phyloP scores from a whole-genome alignment of 2,329 filamentous ascomycete genomes.

The Bipolaris bicolor region DNA sequence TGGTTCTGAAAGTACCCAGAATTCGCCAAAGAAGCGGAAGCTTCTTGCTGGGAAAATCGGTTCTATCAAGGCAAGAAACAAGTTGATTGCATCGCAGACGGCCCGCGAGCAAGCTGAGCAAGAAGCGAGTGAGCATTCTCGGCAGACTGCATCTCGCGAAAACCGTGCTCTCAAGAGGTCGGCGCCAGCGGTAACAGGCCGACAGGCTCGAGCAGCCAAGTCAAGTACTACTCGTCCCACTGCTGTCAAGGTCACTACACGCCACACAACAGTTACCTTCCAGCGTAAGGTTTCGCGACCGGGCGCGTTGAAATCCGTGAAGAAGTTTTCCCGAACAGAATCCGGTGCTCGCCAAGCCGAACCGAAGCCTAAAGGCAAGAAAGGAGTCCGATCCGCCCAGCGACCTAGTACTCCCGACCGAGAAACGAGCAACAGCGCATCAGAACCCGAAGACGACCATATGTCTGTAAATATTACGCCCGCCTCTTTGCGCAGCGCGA shows the following conservation, averaged over 20 bases:
- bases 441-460: slow-evolving; percentile 30
- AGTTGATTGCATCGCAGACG: slow-evolving; percentile 25
- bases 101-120: slow-evolving; percentile 35
- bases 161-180: slow-evolving; percentile 41
- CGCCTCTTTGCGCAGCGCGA: slow-evolving; percentile 44
- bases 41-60: slow-evolving; percentile 23
- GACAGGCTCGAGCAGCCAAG: slow-evolving; percentile 18
- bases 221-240: slow-evolving; percentile 16
- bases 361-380: slow-evolving; percentile 19
- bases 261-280: slow-evolving; percentile 33
- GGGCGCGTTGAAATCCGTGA: slow-evolving; percentile 33
- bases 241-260: slow-evolving; percentile 26
- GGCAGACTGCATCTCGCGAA: slow-evolving; percentile 42
- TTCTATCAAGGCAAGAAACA: slow-evolving; percentile 35
- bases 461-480: slow-evolving; percentile 45
- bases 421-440: slow-evolving; percentile 8
- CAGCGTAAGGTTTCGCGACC: slow-evolving; percentile 30
- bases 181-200: slow-evolving; percentile 17
- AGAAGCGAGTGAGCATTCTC: slow-evolving; percentile 35
- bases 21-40: slow-evolving; percentile 44
- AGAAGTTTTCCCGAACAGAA: slow-evolving; percentile 22
- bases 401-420: slow-evolving; percentile 27
- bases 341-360: slow-evolving; percentile 12
- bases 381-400: slow-evolving; percentile 19
- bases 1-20: slow-evolving; percentile 31